A percentile compares a stretch with the other conserved stretches of the same genome.
Evolutionary conservation across 352 stramenopile species (phyloP).

Genomic region (Globisporangium nagaii): DNA sequence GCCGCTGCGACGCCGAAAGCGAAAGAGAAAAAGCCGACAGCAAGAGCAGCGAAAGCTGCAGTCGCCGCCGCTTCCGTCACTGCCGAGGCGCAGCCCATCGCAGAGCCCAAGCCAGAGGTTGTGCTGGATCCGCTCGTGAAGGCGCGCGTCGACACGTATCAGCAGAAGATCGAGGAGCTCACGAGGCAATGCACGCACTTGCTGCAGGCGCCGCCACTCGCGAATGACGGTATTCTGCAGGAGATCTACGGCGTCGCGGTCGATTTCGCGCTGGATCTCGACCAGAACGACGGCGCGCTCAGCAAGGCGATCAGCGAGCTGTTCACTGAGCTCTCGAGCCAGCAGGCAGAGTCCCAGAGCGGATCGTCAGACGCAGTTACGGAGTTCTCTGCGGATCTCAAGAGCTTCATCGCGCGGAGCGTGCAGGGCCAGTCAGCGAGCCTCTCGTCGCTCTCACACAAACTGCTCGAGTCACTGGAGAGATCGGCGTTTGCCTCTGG

Average conservation of each 20-base stretch:
- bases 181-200: slow-evolving; percentile 39
- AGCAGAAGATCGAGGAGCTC: slow-evolving; percentile 72
- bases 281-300: slow-evolving; percentile 16
- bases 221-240: slow-evolving; percentile 40
- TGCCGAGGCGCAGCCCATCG: slow-evolving; percentile 8
- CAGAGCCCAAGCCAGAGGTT: slow-evolving; percentile 20
- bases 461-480: slow-evolving; percentile 28
- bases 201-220: slow-evolving; percentile 14
- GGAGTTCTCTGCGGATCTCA: slow-evolving; percentile 27
- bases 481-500: slow-evolving; percentile 3
- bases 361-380: slow-evolving; percentile 16
- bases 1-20: background rate
- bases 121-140: slow-evolving; percentile 50
- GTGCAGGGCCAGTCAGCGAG: slow-evolving; percentile 33
- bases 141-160: slow-evolving; percentile 62
- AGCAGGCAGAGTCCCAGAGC: slow-evolving; percentile 13
- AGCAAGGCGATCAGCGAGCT: slow-evolving; percentile 12
- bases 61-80: slow-evolving; percentile 2
- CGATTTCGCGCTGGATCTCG: slow-evolving; percentile 31
- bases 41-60: slow-evolving; percentile 7
- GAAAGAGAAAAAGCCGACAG: slow-evolving; percentile 12
- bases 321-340: background rate
- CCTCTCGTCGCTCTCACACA: slow-evolving; percentile 31
- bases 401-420: slow-evolving; percentile 45
- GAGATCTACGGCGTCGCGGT: slow-evolving; percentile 69